Conservation (phyloP, 2,329 filamentous ascomycete genomes). For the Fusarium annulatum region DNA sequence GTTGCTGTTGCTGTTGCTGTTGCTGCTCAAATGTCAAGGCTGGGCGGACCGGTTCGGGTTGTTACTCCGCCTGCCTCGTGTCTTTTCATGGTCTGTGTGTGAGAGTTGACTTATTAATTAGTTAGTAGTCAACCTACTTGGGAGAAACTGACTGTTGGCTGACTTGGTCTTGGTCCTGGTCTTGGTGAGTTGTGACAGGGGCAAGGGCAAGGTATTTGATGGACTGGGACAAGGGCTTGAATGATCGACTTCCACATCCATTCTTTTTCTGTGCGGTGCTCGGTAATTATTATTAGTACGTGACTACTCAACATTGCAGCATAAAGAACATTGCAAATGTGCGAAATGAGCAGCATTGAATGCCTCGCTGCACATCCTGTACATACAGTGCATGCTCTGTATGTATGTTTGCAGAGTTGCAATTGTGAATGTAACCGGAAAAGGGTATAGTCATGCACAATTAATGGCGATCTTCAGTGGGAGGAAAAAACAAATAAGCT, state of each 20-base stretch:
- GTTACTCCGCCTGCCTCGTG: constrained; percentile 37
- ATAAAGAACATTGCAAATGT: neutral
- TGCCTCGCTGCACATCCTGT: neutral
- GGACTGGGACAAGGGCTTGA: constrained; percentile 21
- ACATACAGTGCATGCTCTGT: neutral
- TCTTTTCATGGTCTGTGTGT: constrained; percentile 29
- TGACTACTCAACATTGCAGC: neutral
- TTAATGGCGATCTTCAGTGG: constrained; percentile 11
- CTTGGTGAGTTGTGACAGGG: neutral
- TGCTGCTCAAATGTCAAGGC: constrained; percentile 18
- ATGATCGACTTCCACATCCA: constrained; percentile 24
- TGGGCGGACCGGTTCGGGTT: constrained; percentile 36
- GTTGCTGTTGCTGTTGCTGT: neutral
- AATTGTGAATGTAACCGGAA: neutral
- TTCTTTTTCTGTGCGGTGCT: neutral
- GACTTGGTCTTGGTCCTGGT: neutral
- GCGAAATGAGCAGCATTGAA: neutral
- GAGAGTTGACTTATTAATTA: neutral
- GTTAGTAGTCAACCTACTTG: neutral
- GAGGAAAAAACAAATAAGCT: neutral
- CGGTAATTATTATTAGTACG: neutral
- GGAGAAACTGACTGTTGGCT: neutral
- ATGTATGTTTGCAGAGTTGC: neutral
- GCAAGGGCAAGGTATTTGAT: constrained; percentile 8
- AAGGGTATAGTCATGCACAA: constrained; percentile 5